phyloP scores from a whole-genome alignment of 257 asterid genomes.

The Coffea eugenioides region DNA sequence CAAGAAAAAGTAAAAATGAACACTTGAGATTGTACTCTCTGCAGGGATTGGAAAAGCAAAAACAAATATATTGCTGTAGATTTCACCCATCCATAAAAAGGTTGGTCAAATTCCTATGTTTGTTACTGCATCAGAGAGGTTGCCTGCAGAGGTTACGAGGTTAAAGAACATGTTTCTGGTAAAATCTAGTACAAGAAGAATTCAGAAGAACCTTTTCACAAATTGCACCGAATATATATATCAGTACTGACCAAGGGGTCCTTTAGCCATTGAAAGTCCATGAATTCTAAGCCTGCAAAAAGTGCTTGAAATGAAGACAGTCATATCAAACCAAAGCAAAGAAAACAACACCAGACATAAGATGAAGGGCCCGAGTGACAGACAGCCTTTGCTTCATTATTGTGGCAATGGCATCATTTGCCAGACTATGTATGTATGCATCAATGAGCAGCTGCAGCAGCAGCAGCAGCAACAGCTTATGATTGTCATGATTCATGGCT shows the following conservation, averaged over 20 bases:
- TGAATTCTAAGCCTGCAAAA: neutral
- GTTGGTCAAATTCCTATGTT: neutral
- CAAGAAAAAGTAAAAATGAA: neutral
- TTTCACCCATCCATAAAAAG: neutral
- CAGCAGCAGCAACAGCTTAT: neutral
- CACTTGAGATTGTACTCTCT: neutral
- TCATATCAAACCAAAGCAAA: neutral
- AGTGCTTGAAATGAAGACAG: conserved; percentile 1
- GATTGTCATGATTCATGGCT: neutral
- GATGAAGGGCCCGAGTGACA: neutral
- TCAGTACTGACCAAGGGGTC: neutral
- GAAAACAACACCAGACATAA: neutral
- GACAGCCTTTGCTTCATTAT: neutral
- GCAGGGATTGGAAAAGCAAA: neutral
- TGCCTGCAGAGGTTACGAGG: neutral
- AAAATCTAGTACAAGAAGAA: neutral
- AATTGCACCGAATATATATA: neutral
- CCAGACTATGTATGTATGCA: neutral
- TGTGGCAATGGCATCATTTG: neutral
- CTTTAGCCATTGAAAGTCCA: neutral
- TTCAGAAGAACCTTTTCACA: neutral
- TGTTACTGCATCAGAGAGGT: neutral
- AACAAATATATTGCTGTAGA: neutral
- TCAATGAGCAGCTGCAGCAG: neutral
- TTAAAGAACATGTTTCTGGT: neutral